Base-by-base conservation (phyloP, 2,329 filamentous ascomycete species). In the Calcarisporium arbuscula region DNA sequence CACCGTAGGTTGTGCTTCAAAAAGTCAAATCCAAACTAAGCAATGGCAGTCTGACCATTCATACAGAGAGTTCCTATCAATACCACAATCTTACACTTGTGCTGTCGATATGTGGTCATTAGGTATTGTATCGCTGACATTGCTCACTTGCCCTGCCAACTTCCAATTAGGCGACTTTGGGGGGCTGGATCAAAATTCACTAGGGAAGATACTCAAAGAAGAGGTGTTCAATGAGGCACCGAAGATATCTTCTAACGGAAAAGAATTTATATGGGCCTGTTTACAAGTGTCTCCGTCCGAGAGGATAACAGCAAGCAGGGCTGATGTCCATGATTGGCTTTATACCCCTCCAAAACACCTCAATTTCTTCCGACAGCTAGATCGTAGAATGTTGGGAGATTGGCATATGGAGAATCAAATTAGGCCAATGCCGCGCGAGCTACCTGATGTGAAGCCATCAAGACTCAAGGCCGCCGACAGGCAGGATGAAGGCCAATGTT, bases 21-120 rank as follows among this genome's bases (percentile, higher is more conserved):
- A 10, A 6, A 17, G 15, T 27, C 11, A 12, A 1, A 19, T 14
- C 17, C 3, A 21, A 21, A 20, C 22, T 19, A 8, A 1, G 16
- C n/a, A 21, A 22, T 21, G 2, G 19, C 34, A 8, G 8, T 25
- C 39, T 48, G 19, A 46, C 32, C 10, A 5, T 11, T 18, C n/a
- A 12, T 16, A 1, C n/a, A 72, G 68, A 2, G 68, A 73, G 48
- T 48, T 66, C 7, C 28, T 28, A 12, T 27, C 30, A 15, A 42
- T 28, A 6, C 39, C 42, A 5, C 35, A 48, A 11, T 19, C 41
- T 21, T 52, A 47, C 52, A 71, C 49, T 34, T 48, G 42, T 12
- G 60, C 35, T 33, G 65, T 71, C 6, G 72, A 75, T 38, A 64
- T 74, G 16, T 75, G 71, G 71, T 64, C 70, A 5, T 47, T 74